A percentile compares a stretch with the other conserved stretches of the same genome.
These are phyloP conservation scores for Candida sojae DNA, from an alignment of 1,139 yeast species.

Conservation along the genomic window DNA sequence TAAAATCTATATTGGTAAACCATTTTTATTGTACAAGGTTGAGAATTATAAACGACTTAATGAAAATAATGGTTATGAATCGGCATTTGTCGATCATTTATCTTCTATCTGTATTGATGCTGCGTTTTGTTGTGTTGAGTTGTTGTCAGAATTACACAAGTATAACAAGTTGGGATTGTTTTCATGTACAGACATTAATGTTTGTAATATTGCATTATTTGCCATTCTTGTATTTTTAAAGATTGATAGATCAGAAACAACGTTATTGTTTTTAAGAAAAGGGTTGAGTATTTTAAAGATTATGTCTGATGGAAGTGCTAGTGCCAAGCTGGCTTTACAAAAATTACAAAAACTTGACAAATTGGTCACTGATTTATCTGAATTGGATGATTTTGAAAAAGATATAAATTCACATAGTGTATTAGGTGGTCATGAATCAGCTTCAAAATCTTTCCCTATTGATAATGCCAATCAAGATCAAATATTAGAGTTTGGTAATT, in stretches of 20 bases:
- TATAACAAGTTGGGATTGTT: conserved; percentile 19
- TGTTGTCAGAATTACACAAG: conserved; percentile 17
- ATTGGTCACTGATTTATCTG: conserved; percentile 13
- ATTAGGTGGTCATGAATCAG: conserved; percentile 10
- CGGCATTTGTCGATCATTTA: conserved; percentile 18
- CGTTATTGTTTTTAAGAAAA: conserved; percentile 17
- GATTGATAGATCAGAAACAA: conserved; percentile 19
- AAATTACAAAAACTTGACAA: conserved; percentile 11
- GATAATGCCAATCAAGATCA: conserved; percentile 5
- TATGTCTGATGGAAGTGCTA: conserved; percentile 19
- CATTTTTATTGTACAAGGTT: conserved; percentile 20
- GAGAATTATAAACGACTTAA: conserved; percentile 14
- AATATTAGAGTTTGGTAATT: conserved; percentile 8
- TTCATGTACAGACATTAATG: conserved; percentile 20
- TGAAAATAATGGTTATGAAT: conserved; percentile 13
- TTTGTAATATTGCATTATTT: conserved; percentile 18
- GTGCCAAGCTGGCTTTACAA: conserved; percentile 16
- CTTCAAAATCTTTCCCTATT: conserved; percentile 12
- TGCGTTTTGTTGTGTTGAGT: conserved; percentile 19
- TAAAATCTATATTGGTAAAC: conserved; percentile 20
- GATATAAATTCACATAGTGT: conserved; percentile 10
- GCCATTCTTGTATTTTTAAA: conserved; percentile 19
- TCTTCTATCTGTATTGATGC: conserved; percentile 21
- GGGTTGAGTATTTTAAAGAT: conserved; percentile 18
- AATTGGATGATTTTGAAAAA: conserved; percentile 12